A percentile compares a stretch with the other conserved stretches of the same genome.
phyloP scores from a whole-genome alignment of 2,329 filamentous ascomycete species.

The Arthroderma sp. region DNA sequence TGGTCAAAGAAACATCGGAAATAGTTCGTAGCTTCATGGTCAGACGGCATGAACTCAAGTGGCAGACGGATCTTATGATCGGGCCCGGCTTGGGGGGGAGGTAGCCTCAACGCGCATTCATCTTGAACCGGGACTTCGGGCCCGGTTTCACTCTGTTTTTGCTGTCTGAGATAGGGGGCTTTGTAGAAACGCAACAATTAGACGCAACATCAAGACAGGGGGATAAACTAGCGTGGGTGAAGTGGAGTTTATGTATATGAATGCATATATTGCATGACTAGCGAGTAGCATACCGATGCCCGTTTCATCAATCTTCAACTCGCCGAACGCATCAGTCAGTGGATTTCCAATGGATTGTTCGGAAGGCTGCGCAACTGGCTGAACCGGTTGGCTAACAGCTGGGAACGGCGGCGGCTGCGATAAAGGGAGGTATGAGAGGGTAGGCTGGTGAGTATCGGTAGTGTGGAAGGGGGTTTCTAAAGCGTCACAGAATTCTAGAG shows the following conservation, averaged over 20 bases:
- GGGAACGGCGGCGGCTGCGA: not conserved
- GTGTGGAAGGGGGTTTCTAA: not conserved
- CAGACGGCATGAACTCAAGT: slow-evolving; percentile 80
- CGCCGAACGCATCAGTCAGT: slow-evolving; percentile 66
- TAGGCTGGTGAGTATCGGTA: not conserved
- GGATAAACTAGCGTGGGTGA: too few relatives aligned
- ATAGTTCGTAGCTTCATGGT: slow-evolving; percentile 67
- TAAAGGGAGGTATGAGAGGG: not conserved
- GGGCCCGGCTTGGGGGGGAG: slow-evolving; percentile 52
- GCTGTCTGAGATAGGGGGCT: slow-evolving; percentile 74
- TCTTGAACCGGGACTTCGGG: slow-evolving; percentile 47
- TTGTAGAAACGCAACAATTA: slow-evolving; percentile 7
- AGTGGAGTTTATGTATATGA: slow-evolving; percentile 3
- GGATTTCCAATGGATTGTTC: not conserved
- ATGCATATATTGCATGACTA: slow-evolving; percentile 3
- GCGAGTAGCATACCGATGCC: slow-evolving; percentile 55
- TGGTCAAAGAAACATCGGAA: slow-evolving; percentile 85
- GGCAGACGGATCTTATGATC: slow-evolving; percentile 77
- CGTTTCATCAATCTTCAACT: slow-evolving; percentile 72
- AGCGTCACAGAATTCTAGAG: not conserved
- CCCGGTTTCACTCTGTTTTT: slow-evolving; percentile 37
- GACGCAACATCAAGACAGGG: too few relatives aligned
- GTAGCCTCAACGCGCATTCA: slow-evolving; percentile 56
- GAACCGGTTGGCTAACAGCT: not conserved
- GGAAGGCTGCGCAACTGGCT: not conserved